Evolutionary conservation across 805 yeast genomes (phyloP).

Genomic region (Nakazawaea wyomingensis): DNA sequence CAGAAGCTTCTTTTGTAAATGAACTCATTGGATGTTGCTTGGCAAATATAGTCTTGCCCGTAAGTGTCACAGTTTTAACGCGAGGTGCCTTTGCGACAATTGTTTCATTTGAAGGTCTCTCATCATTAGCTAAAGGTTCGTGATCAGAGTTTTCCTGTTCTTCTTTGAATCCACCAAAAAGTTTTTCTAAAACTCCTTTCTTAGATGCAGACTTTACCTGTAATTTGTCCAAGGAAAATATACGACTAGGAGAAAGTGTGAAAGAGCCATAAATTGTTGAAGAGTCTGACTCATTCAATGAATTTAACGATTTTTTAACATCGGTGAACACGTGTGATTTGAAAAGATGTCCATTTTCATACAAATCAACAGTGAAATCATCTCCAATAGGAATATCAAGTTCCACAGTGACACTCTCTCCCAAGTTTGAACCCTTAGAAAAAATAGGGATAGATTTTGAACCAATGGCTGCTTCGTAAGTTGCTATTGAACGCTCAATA

Average conservation of each 20-base stretch:
- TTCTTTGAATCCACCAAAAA: slow-evolving; percentile 11
- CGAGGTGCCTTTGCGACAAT: slow-evolving; percentile 10
- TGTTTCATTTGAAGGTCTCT: slow-evolving; percentile 12
- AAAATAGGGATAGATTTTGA: slow-evolving; percentile 32
- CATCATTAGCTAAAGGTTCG: slow-evolving; percentile 14
- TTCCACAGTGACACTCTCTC: slow-evolving; percentile 28
- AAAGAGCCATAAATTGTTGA: slow-evolving; percentile 36
- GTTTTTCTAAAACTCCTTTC: slow-evolving; percentile 11
- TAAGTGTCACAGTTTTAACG: slow-evolving; percentile 17
- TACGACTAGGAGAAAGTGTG: slow-evolving; percentile 40
- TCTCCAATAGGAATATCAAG: slow-evolving; percentile 25
- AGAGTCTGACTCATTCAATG: slow-evolving; percentile 27
- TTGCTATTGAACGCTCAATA: slow-evolving; percentile 48
- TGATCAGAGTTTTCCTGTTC: slow-evolving; percentile 11
- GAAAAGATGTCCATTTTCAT: slow-evolving; percentile 33
- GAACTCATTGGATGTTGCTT: slow-evolving; percentile 45
- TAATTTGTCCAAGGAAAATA: slow-evolving; percentile 41
- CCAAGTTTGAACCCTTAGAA: slow-evolving; percentile 39
- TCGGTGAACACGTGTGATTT: slow-evolving; percentile 19
- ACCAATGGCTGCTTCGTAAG: slow-evolving; percentile 36
- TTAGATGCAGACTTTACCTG: slow-evolving; percentile 26
- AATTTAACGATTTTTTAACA: slow-evolving; percentile 15
- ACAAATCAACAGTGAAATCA: slow-evolving; percentile 23
- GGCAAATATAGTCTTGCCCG: slow-evolving; percentile 27
- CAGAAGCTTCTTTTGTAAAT: slow-evolving; percentile 39